Base-by-base conservation (phyloP, 2,329 filamentous ascomycete species). In the Falciphora oryzae region DNA sequence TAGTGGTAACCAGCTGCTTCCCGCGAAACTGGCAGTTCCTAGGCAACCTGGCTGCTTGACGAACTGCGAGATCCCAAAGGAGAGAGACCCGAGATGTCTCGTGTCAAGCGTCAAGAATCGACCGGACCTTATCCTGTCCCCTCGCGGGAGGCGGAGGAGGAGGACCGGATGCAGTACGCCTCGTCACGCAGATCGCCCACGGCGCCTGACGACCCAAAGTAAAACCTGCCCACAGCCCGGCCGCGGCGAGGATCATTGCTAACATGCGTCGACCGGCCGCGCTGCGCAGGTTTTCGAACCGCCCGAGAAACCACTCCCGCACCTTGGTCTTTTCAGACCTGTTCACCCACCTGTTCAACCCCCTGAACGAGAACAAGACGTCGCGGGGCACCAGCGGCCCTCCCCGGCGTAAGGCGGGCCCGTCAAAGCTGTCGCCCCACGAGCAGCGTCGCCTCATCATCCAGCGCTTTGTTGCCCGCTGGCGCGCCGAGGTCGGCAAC, bases 261-360 rank as follows among this genome's bases (percentile, higher is more conserved):
- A 18, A 56, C 8, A 22, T 6, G 25, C 31, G 29, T 6, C 60
- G 25, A 59, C 25, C 28, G 35, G 6, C 32, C 22, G 35, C 57
- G 22, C 38, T 50, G 18, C 18, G n/a, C 65, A 92, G 89, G 72
- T 96, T 91, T 73, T 92, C 93, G 3, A 88, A 92, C 71, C 86
- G 93, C 3, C 95, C 95, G 4, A 85, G 80, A 67, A 99, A 98
- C 69, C 85, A 90, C 70, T 87, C 87, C 56, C 86, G 86, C 67
- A 97, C 94, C 0, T 79, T 96, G 13, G 86, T 87, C 6, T 99
- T 99, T 73, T 89, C 92, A 66, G 88, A 91, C 4, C 81, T 99
- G 0, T 92, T 90, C 74, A 79, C 83, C 22, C 82, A 83, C 29
- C 82, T 99, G 0, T 98, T 99, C 80, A 89, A 96, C 70, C 93